phyloP scores from a whole-genome alignment of 78 protist species.

The Dictyostelium intermedium region DNA sequence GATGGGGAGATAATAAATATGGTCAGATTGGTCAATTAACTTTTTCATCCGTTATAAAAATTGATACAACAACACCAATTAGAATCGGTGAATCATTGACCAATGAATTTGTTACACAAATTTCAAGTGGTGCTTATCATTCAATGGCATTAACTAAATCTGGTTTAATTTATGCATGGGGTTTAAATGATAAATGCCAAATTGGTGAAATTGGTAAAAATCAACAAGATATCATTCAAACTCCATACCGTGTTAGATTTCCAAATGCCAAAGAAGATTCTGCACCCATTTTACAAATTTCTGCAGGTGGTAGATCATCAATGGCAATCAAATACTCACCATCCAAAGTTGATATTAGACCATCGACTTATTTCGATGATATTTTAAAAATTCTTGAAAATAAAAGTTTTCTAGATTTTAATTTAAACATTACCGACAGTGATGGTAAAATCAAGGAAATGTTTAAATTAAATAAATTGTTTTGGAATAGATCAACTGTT shows the following conservation, averaged over 20 bases:
- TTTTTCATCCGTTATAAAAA: neutral
- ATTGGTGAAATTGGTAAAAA: neutral
- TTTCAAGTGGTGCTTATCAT: slow-evolving; percentile 65
- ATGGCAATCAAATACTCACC: slow-evolving; percentile 28
- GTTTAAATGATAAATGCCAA: slow-evolving; percentile 17
- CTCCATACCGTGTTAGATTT: neutral
- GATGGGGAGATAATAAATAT: slow-evolving; percentile 53
- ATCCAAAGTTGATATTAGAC: neutral
- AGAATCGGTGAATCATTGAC: slow-evolving; percentile 54
- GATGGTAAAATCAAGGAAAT: neutral
- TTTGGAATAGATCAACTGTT: neutral
- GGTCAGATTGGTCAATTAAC: slow-evolving; percentile 41
- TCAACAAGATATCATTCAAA: neutral
- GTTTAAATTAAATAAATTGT: neutral
- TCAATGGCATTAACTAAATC: slow-evolving; percentile 13
- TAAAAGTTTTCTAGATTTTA: neutral
- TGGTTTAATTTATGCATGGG: slow-evolving; percentile 12
- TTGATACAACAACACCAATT: slow-evolving; percentile 44
- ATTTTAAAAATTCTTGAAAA: neutral
- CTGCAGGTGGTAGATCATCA: slow-evolving; percentile 66
- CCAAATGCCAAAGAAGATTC: neutral
- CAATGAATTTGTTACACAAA: neutral
- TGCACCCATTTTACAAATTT: neutral
- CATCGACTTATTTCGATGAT: slow-evolving; percentile 3
- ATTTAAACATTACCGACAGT: neutral